These are phyloP conservation scores for Nakazawaea laoshanensis DNA, from an alignment of 805 yeast species.

Conservation along the genomic window DNA sequence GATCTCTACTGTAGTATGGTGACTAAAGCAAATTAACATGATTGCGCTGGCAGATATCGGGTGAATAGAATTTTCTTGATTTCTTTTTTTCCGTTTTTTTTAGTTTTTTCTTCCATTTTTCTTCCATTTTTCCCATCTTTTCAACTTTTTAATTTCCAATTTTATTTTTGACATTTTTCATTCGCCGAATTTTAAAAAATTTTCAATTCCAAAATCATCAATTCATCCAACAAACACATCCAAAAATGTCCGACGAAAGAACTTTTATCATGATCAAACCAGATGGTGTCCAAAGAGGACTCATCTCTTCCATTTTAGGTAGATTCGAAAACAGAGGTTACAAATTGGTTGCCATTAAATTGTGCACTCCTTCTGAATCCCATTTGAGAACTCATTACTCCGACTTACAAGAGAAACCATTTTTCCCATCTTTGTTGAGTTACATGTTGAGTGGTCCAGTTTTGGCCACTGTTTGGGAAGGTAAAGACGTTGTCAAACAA, in stretches of 20 bases:
- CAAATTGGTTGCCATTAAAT: constrained; percentile 94
- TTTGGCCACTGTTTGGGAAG: constrained; percentile 99
- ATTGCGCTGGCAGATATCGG: no score
- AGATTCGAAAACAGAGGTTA: constrained; percentile 97
- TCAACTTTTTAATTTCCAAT: no score
- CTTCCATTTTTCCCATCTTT: no score
- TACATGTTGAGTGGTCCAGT: constrained; percentile 99
- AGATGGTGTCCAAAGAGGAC: constrained; percentile 99
- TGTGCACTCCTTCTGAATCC: constrained; percentile 78
- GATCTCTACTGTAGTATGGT: no score
- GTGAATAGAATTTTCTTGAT: no score
- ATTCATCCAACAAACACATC: background rate
- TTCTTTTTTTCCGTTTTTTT: no score
- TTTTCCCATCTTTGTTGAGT: constrained; percentile 92
- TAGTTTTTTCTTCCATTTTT: no score
- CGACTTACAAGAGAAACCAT: constrained; percentile 92
- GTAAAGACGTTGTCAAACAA: constrained; percentile 98
- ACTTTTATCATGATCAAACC: constrained; percentile 94
- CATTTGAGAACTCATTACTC: constrained; percentile 90
- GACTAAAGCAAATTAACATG: no score
- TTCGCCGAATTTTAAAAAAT: no score
- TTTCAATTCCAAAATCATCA: no score
- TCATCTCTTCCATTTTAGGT: constrained; percentile 78
- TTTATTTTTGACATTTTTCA: no score
- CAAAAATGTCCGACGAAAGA: constrained; percentile 63